Evolutionary conservation across 208 protist genomes (phyloP), one percentile per base, ranked within the genome.

Genomic region (Leishmania lainsoni): DNA sequence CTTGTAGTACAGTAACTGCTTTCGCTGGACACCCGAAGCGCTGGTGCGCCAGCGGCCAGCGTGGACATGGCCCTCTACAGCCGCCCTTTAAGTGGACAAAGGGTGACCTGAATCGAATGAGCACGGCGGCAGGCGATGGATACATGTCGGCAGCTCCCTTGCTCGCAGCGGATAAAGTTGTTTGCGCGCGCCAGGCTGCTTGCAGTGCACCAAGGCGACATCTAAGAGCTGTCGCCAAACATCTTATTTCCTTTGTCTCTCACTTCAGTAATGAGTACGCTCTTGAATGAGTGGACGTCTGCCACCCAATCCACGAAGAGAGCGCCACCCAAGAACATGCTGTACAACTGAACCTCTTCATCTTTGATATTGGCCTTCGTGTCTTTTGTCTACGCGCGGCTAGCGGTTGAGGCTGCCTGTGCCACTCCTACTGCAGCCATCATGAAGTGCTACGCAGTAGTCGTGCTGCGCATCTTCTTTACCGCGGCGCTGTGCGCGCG

Each of bases 401-500:
- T 76, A n/a, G 81, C 74, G n/a, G 49, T 76, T 29, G 75, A 80
- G 32, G 69, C 45, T 16, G 56, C 42, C 22, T 52, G 54, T 2
- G 22, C 70, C 20, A 56, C 59, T 10, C 20, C 45, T 10, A 12
- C 72, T 35, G 9, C 20, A 51, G 58, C 5, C 8, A 32, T 80
- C 3, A 45, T 66, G 54, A 20, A 80, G 56, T 59, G 68, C 3
- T 42, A n/a, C 68, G 75, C 56, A 1, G 26, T 83, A 0, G 74
- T 65, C 8, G 74, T 79, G 74, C 73, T 54, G 58, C 74, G 75
- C 26, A 71, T 32, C 20, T 72, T 80, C 75, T n/a, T 76, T 29
- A 76, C 52, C 48, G 68, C 73, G 12, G 45, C 63, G 29, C 81
- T 84, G 3, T 79, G 75, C 71, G 52, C 75, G 68, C 76, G 74